These are phyloP conservation scores for Cunninghamia lanceolata DNA, from an alignment of 75 land plant genomes.

Conservation along the genomic window DNA sequence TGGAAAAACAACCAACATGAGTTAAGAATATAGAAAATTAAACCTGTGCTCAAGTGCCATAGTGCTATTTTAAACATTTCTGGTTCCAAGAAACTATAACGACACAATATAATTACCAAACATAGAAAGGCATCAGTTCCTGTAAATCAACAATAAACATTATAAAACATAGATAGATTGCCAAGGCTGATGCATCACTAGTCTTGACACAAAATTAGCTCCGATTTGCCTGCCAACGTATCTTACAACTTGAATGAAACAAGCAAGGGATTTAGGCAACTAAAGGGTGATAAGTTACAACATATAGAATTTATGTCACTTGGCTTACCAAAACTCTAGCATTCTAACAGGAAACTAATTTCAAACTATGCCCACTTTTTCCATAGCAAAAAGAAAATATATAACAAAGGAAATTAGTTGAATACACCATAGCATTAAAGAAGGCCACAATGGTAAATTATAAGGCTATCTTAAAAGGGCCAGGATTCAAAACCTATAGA, in stretches of 20 bases:
- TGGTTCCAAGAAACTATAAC: not conserved
- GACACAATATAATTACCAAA: not conserved
- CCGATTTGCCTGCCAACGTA: not conserved
- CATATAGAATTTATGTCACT: not conserved
- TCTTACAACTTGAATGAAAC: not conserved
- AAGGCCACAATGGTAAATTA: no score
- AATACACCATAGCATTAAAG: not conserved
- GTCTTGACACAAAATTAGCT: not conserved
- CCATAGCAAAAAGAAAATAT: not conserved
- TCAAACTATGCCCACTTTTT: not conserved
- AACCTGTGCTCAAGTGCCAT: not conserved
- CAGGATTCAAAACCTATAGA: not conserved
- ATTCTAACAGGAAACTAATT: not conserved
- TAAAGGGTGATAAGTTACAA: not conserved
- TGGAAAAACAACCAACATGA: not conserved
- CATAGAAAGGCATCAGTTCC: not conserved
- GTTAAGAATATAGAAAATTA: no score
- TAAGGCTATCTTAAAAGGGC: not conserved
- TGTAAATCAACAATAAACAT: not conserved
- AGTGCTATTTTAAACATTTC: not conserved
- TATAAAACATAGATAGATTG: not conserved
- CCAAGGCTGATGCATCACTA: not conserved
- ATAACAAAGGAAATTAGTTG: not conserved
- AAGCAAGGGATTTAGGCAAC: not conserved
- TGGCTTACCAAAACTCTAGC: not conserved